These are phyloP conservation scores for Aspergillus ustus DNA, from an alignment of 2,329 filamentous ascomycete genomes.

Conservation along the genomic window DNA sequence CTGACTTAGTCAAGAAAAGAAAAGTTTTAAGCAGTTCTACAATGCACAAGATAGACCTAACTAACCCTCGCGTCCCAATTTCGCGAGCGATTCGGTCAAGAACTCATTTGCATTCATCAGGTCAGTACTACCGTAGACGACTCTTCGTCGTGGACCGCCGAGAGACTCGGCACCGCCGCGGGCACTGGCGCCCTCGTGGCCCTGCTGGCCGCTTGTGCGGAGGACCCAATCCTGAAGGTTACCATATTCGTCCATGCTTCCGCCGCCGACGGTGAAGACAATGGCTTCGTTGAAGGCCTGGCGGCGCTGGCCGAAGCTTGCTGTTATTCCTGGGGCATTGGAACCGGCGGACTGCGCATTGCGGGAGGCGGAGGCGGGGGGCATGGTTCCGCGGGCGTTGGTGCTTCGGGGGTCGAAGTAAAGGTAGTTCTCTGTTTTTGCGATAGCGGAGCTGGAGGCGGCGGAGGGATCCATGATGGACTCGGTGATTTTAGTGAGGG, in stretches of 20 bases:
- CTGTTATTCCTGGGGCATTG: slow-evolving; percentile 69
- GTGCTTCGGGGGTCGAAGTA: slow-evolving; percentile 96
- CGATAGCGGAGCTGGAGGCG: slow-evolving; percentile 87
- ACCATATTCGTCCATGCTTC: slow-evolving; percentile 98
- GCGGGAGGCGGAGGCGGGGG: slow-evolving; percentile 68
- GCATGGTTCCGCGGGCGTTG: slow-evolving; percentile 90
- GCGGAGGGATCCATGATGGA: slow-evolving; percentile 95
- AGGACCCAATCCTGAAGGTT: slow-evolving; percentile 96
- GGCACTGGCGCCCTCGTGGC: slow-evolving; percentile 50
- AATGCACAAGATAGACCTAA: not conserved
- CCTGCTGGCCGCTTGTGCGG: slow-evolving; percentile 65
- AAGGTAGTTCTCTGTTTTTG: slow-evolving; percentile 94
- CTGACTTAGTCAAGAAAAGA: not conserved
- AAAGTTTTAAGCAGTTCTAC: not conserved
- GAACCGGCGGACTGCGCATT: slow-evolving; percentile 49
- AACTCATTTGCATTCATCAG: slow-evolving; percentile 67
- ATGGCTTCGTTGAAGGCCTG: slow-evolving; percentile 90
- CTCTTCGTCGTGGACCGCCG: slow-evolving; percentile 69
- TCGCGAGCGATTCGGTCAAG: slow-evolving; percentile 60
- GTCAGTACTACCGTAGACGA: slow-evolving; percentile 94
- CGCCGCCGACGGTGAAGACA: slow-evolving; percentile 93
- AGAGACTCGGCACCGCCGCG: slow-evolving; percentile 36
- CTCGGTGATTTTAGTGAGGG: slow-evolving; percentile 96
- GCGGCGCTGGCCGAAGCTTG: slow-evolving; percentile 86
- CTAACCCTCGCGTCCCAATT: slow-evolving; percentile 60